Conservation (phyloP, 768 basidiomycete genomes). For the Lentinula sp. region DNA sequence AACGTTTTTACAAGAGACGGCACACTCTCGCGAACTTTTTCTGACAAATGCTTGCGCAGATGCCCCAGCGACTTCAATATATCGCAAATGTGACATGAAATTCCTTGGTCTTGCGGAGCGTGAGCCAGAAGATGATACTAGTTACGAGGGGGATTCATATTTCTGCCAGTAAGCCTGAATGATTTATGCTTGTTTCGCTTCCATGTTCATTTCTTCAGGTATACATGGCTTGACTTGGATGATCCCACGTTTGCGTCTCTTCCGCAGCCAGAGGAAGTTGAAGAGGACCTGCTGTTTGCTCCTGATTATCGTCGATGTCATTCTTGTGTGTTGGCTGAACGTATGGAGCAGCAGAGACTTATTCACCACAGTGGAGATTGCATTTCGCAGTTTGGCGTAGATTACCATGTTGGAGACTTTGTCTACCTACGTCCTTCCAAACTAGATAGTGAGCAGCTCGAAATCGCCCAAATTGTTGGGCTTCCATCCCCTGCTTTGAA, state of each 20-base stretch:
- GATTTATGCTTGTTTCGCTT: neutral
- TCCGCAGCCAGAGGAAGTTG: slow-evolving; percentile 24
- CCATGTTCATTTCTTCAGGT: slow-evolving; percentile 23
- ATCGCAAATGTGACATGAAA: slow-evolving; percentile 48
- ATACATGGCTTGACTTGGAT: slow-evolving; percentile 43
- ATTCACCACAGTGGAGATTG: slow-evolving; percentile 23
- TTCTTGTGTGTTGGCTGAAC: slow-evolving; percentile 36
- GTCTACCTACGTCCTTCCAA: slow-evolving; percentile 43
- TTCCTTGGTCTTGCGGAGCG: slow-evolving; percentile 32
- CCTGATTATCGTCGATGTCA: slow-evolving; percentile 35
- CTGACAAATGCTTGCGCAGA: slow-evolving; percentile 47
- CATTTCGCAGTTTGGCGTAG: slow-evolving; percentile 31
- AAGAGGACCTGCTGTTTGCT: slow-evolving; percentile 20
- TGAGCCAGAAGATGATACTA: slow-evolving; percentile 40
- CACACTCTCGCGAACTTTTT: slow-evolving; percentile 57
- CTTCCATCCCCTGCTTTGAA: slow-evolving; percentile 17
- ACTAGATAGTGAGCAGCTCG: slow-evolving; percentile 24
- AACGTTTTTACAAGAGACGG: slow-evolving; percentile 59
- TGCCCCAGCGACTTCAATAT: slow-evolving; percentile 48
- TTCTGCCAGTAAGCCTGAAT: slow-evolving; percentile 42
- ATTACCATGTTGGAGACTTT: slow-evolving; percentile 57
- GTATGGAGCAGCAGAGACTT: slow-evolving; percentile 15
- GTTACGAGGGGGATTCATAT: slow-evolving; percentile 38
- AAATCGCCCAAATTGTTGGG: slow-evolving; percentile 51
- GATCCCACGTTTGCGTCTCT: slow-evolving; percentile 40